Evolutionary conservation across 805 yeast species (phyloP).

Genomic region (Wickerhamiella parazyma): DNA sequence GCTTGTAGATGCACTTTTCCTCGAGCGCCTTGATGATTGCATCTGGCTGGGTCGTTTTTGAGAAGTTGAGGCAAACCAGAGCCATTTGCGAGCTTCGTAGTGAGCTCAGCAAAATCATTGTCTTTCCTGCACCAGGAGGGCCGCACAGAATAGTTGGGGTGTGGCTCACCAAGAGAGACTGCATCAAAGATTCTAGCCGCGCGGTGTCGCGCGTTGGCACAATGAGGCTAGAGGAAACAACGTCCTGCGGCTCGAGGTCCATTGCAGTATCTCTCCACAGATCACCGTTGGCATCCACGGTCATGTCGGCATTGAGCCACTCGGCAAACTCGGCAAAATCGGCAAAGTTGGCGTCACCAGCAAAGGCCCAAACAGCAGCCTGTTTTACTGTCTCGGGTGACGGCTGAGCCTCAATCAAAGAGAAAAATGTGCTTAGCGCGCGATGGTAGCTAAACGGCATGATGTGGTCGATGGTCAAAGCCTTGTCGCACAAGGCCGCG

Average conservation of each 20-base stretch:
- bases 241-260: conserved; percentile 41
- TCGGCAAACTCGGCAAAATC: conserved; percentile 19
- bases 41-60: conserved; percentile 60
- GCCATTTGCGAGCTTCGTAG: conserved; percentile 47
- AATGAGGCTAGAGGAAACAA: conserved; percentile 47
- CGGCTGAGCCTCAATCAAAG: conserved; percentile 20
- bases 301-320: conserved; percentile 32
- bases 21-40: conserved; percentile 51
- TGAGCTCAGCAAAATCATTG: conserved; percentile 72
- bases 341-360: conserved; percentile 46
- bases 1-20: conserved; percentile 52
- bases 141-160: conserved; percentile 68
- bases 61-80: conserved; percentile 61
- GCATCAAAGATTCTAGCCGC: conserved; percentile 49
- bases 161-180: conserved; percentile 41
- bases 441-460: conserved; percentile 36
- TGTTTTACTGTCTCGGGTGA: conserved; percentile 13
- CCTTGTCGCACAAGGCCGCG: conserved; percentile 20
- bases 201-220: conserved; percentile 71
- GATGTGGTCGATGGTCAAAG: conserved; percentile 32
- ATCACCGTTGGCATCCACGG: conserved; percentile 12
- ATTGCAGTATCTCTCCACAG: conserved; percentile 32
- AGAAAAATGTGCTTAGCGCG: conserved; percentile 29
- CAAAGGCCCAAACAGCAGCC: conserved; percentile 47
- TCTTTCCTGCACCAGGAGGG: conserved; percentile 96